These are phyloP conservation scores for Nakaseomyces nivariensis DNA, from an alignment of 1,139 yeast genomes.

Conservation along the genomic window DNA sequence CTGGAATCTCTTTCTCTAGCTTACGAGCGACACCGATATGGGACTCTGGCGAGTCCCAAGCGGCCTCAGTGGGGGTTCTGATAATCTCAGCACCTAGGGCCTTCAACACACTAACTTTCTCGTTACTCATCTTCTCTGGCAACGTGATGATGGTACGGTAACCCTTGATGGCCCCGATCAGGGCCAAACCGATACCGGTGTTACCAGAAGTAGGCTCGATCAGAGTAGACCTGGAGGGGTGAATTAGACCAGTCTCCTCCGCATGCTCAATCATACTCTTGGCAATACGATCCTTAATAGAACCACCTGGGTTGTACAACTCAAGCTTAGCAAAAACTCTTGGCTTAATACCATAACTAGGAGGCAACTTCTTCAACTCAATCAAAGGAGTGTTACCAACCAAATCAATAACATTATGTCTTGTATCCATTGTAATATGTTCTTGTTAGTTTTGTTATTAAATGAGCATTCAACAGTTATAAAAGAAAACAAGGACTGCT, in stretches of 20 bases:
- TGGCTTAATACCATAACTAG: conserved; percentile 67
- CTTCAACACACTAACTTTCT: conserved; percentile 78
- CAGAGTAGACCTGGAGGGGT: conserved; percentile 69
- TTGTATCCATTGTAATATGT: conserved; percentile 2
- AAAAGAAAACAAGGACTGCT: neutral
- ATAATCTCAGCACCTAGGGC: conserved; percentile 88
- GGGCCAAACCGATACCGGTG: conserved; percentile 83
- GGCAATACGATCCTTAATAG: conserved; percentile 93
- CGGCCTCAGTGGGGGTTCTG: conserved; percentile 88
- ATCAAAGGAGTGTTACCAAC: conserved; percentile 80
- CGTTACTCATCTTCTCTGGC: conserved; percentile 91
- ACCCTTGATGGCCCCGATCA: conserved; percentile 80
- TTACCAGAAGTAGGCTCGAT: conserved; percentile 88
- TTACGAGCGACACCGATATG: conserved; percentile 84
- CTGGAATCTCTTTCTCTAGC: conserved; percentile 75
- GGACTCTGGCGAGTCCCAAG: conserved; percentile 88
- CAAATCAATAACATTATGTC: conserved; percentile 27
- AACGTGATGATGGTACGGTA: conserved; percentile 81
- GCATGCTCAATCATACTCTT: conserved; percentile 79
- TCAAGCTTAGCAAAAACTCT: conserved; percentile 84
- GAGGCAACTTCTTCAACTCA: conserved; percentile 65
- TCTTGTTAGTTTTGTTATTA: too few species aligned
- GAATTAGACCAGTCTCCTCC: conserved; percentile 65
- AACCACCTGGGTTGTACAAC: conserved; percentile 84
- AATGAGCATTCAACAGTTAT: too few species aligned